A percentile compares a stretch with the other conserved stretches of the same genome.
These are phyloP conservation scores for Leccinum insolens DNA, from an alignment of 1,284 basidiomycete genomes.

Conservation along the genomic window DNA sequence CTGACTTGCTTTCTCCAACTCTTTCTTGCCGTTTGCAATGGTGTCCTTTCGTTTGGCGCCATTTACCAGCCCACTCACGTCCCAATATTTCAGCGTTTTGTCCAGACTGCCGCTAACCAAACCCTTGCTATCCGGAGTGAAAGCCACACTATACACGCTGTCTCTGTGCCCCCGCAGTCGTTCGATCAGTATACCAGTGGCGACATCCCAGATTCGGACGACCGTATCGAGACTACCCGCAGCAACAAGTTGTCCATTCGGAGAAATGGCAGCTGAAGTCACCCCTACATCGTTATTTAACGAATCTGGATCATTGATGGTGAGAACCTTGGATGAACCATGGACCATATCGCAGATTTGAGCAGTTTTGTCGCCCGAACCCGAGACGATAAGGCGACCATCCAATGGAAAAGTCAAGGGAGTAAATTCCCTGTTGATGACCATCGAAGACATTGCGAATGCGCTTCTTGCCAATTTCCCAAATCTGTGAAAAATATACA, in stretches of 20 bases:
- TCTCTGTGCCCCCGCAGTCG: conserved; percentile 81
- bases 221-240: conserved; percentile 85
- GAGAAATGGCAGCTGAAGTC: conserved; percentile 80
- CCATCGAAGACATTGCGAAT: conserved; percentile 80
- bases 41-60: conserved; percentile 45
- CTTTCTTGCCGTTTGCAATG: conserved; percentile 39
- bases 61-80: conserved; percentile 57
- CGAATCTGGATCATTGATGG: conserved; percentile 60
- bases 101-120: conserved; percentile 86
- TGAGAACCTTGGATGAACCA: conserved; percentile 58
- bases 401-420: conserved; percentile 84
- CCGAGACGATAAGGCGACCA: conserved; percentile 84
- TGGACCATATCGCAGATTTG: conserved; percentile 85
- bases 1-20: conserved; percentile 40
- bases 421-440: conserved; percentile 91
- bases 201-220: conserved; percentile 86
- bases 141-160: conserved; percentile 86
- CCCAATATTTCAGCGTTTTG: conserved; percentile 89
- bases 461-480: conserved; percentile 80
- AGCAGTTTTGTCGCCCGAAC: conserved; percentile 89
- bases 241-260: conserved; percentile 80
- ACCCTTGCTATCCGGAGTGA: conserved; percentile 81
- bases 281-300: conserved; percentile 74
- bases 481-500: conserved; percentile 56
- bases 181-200: conserved; percentile 73